Evolutionary conservation across 805 yeast species (phyloP).

Genomic region (Kluyveromyces aestuarii): DNA sequence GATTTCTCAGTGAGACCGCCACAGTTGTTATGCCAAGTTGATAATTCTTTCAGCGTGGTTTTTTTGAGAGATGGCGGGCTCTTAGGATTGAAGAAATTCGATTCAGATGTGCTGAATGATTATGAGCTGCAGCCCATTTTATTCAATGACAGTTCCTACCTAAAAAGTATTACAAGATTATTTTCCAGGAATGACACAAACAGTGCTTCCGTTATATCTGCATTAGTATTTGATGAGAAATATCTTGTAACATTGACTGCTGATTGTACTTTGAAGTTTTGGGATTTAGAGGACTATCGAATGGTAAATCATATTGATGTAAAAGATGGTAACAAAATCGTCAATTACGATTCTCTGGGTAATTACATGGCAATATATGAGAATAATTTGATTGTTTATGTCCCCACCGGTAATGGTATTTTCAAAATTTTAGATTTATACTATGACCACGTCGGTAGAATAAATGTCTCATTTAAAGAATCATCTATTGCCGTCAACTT

Average conservation of each 20-base stretch:
- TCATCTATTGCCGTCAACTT: constrained; percentile 17
- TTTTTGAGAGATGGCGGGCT: constrained; percentile 74
- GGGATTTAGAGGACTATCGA: constrained; percentile 22
- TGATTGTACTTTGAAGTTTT: constrained; percentile 20
- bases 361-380: constrained; percentile 29
- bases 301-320: constrained; percentile 9
- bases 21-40: constrained; percentile 40
- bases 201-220: constrained; percentile 17
- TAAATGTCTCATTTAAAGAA: constrained; percentile 6
- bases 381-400: constrained; percentile 28
- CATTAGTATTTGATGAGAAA: constrained; percentile 12
- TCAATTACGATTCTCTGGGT: constrained; percentile 21
- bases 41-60: constrained; percentile 39
- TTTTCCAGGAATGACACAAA: constrained; percentile 10
- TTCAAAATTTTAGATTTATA: constrained; percentile 33
- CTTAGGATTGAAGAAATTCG: constrained; percentile 37
- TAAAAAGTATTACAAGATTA: constrained; percentile 28
- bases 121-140: constrained; percentile 33
- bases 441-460: constrained; percentile 9
- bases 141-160: constrained; percentile 48
- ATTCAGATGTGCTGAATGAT: constrained; percentile 7
- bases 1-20: constrained; percentile 52
- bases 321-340: constrained; percentile 6
- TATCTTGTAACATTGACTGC: constrained; percentile 21
- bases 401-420: constrained; percentile 37